Base-by-base conservation (phyloP, 306 rosid genomes). In the Herpetospermum pedunculosum region DNA sequence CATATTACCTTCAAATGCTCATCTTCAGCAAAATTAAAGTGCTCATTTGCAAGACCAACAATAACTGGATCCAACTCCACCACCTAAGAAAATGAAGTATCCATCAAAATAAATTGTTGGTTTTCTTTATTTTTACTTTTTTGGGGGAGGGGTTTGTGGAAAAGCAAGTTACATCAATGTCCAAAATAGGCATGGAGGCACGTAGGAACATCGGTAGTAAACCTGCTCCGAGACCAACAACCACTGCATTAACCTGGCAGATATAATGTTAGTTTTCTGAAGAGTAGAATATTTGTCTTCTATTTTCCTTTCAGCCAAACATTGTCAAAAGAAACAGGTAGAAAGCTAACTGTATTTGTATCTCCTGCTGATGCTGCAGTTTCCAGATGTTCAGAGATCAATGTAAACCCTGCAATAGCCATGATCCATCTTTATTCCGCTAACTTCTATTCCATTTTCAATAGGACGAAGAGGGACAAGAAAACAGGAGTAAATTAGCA, bases 161-260 rank as follows among this genome's bases (percentile, higher is more conserved):
- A 14, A 48, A 49, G 25, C 25, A 49, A 48, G n/a, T 49, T 85
- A 92, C 98, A 92, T 92, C 95, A 73, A 90, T 78, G 71, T 88
- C 87, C 87, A 92, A 55, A 73, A 87, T 77, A 53, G 84, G 92
- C 76, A 88, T 80, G 76, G 95, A 88, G 35, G 84, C 84, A 72
- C 80, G 91, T 82, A 92, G 96, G 79, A 92, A 90, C 96, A 90
- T 92, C 11, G 98, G 95, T 79, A 92, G 86, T 83, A 92, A 81
- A 76, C 96, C 98, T 13, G 98, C 98, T 76, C 98, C 98, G 79
- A 92, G 98, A 74, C 98, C 98, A 19, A 92, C 52, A 65, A 90
- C 73, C 64, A 84, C 87, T 71, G 92, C 86, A 81, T 87, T 92
- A 62, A 87, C 95, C 98, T 92, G 86, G 55, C 2, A 5, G 55